A percentile compares a stretch with the other conserved stretches of the same genome.
phyloP scores from a whole-genome alignment of 2,329 filamentous ascomycete species.

The Coleophoma cylindrospora region DNA sequence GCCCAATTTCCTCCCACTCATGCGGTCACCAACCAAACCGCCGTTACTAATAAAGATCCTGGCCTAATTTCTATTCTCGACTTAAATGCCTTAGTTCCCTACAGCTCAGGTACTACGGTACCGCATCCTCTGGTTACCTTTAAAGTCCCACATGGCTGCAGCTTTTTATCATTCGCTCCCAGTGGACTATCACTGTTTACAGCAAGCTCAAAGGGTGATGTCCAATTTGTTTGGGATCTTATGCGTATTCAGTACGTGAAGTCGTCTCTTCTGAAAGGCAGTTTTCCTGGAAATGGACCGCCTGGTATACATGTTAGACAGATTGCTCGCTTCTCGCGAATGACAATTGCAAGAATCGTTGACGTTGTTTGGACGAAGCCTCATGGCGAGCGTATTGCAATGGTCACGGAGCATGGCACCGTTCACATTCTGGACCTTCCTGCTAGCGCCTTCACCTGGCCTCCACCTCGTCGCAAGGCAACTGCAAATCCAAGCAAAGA shows the following conservation, averaged over 20 bases:
- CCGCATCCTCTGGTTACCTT: conserved; percentile 67
- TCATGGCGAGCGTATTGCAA: conserved; percentile 75
- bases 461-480: conserved; percentile 55
- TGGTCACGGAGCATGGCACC: conserved; percentile 93
- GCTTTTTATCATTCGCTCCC: conserved; percentile 74
- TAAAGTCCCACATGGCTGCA: conserved; percentile 67
- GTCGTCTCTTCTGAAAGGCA: conserved; percentile 51
- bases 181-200: conserved; percentile 71
- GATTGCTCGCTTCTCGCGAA: conserved; percentile 80
- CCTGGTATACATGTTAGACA: conserved; percentile 66
- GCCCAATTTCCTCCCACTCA: conserved; percentile 72
- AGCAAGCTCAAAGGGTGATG: conserved; percentile 77
- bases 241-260: conserved; percentile 60
- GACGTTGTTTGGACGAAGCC: conserved; percentile 85
- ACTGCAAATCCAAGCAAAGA: conserved; percentile 6
- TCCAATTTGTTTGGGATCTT: conserved; percentile 78
- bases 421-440: conserved; percentile 90
- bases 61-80: conserved; percentile 73
- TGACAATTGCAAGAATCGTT: conserved; percentile 87
- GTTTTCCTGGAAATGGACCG: conserved; percentile 32
- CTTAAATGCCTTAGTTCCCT: conserved; percentile 51
- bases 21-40: conserved; percentile 49
- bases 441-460: conserved; percentile 79
- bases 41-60: conserved; percentile 53
- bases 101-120: conserved; percentile 38